These are phyloP conservation scores for Phytophthora tubulina DNA, from an alignment of 352 stramenopile species.

Conservation along the genomic window DNA sequence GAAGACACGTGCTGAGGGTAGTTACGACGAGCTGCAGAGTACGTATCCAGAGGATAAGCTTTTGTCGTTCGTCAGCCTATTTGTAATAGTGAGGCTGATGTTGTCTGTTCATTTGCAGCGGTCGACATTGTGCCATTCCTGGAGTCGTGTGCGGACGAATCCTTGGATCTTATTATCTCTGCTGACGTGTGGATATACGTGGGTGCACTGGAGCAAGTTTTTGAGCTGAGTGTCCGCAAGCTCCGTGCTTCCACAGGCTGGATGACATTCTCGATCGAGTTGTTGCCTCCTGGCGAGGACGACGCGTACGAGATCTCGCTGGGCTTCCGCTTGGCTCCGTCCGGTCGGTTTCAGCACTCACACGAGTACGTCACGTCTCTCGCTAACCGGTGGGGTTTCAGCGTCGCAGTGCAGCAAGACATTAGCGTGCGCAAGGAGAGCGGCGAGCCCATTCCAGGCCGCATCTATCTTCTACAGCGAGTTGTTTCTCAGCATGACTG, in stretches of 20 bases:
- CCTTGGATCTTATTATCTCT: slow-evolving; percentile 74
- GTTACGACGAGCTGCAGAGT: slow-evolving; percentile 84
- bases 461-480: slow-evolving; percentile 66
- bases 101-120: slow-evolving; percentile 38
- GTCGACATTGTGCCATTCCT: slow-evolving; percentile 70
- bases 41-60: slow-evolving; percentile 14
- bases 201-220: slow-evolving; percentile 73
- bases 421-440: slow-evolving; percentile 80
- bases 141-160: slow-evolving; percentile 43
- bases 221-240: slow-evolving; percentile 55
- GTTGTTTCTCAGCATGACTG: background rate
- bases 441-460: slow-evolving; percentile 69
- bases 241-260: slow-evolving; percentile 49
- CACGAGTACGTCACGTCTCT: slow-evolving; percentile 68
- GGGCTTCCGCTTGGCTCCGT: slow-evolving; percentile 68
- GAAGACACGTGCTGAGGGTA: slow-evolving; percentile 67
- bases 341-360: slow-evolving; percentile 84
- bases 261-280: slow-evolving; percentile 81
- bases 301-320: background rate
- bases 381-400: slow-evolving; percentile 50
- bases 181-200: slow-evolving; percentile 92
- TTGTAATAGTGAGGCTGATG: background rate
- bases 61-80: slow-evolving; percentile 1
- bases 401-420: slow-evolving; percentile 48
- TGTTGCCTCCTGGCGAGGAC: slow-evolving; percentile 35